Percentiles rank a stretch among this genome's conserved stretches.
Conservation (phyloP, 1,284 basidiomycete species). For the Flammula alnicola region DNA sequence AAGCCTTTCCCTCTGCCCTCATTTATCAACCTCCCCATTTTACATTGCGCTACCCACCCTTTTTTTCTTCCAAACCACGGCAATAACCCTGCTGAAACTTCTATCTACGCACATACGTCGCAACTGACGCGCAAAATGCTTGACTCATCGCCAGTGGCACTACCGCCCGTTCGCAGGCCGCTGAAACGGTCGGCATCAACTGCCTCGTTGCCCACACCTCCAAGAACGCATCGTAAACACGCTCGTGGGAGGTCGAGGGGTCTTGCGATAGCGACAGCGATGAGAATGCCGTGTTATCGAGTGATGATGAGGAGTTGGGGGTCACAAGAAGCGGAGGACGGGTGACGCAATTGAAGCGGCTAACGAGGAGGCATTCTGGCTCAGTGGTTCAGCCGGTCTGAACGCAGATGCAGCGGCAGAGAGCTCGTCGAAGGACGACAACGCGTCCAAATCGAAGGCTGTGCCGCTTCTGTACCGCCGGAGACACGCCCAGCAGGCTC, state of each 20-base stretch:
- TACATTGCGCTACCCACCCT: constrained; percentile 2
- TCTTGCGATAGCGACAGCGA: constrained; percentile 38
- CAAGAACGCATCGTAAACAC: constrained; percentile 39
- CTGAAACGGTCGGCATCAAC: constrained; percentile 47
- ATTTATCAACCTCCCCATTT: not conserved
- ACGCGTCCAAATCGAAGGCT: constrained; percentile 17
- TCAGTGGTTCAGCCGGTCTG: constrained; percentile 24
- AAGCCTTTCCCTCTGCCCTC: not conserved
- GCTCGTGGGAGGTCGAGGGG: constrained; percentile 32
- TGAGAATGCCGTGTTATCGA: constrained; percentile 24
- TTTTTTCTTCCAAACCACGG: not conserved
- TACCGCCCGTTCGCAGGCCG: constrained; percentile 26
- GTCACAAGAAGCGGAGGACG: constrained; percentile 34
- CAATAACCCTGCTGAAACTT: too few species aligned
- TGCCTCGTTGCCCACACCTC: constrained; percentile 42
- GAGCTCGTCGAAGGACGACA: constrained; percentile 13
- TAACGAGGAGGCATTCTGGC: constrained; percentile 50
- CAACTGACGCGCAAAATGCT: too few species aligned
- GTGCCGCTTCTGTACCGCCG: constrained; percentile 39
- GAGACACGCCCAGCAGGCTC: constrained; percentile 17
- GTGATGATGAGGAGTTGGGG: constrained; percentile 23
- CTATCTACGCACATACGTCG: too few species aligned
- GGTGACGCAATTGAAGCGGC: constrained; percentile 31
- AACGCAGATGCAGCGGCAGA: constrained; percentile 7
- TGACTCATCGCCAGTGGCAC: constrained; percentile 37